These are phyloP conservation scores for Cyclotella kingstonii DNA, from an alignment of 108 stramenopile species.

Conservation along the genomic window DNA sequence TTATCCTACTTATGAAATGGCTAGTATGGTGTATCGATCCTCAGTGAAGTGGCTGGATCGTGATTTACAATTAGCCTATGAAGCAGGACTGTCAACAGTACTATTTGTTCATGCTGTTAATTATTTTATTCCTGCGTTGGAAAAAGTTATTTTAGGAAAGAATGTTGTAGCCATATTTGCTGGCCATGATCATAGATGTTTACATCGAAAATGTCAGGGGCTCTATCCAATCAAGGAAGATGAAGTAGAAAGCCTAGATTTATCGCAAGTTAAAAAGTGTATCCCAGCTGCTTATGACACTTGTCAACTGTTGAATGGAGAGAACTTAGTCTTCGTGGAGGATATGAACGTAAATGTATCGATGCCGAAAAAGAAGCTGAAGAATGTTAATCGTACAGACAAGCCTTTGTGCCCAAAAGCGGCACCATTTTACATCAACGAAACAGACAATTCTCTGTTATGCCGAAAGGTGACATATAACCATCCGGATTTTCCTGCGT, in stretches of 20 bases:
- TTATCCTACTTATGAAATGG: slow-evolving; percentile 49
- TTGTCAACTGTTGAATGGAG: slow-evolving; percentile 33
- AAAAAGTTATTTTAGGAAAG: slow-evolving; percentile 37
- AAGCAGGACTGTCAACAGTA: slow-evolving; percentile 29
- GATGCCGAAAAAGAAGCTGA: slow-evolving; percentile 27
- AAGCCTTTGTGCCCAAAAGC: slow-evolving; percentile 40
- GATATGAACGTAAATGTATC: slow-evolving; percentile 17
- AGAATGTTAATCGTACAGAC: slow-evolving; percentile 28
- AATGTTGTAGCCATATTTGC: slow-evolving; percentile 43
- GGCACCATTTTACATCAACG: slow-evolving; percentile 36
- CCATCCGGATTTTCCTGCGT: slow-evolving; percentile 36
- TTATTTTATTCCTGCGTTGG: slow-evolving; percentile 40
- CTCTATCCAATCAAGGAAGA: slow-evolving; percentile 36
- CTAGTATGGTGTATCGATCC: slow-evolving; percentile 27
- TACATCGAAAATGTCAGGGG: slow-evolving; percentile 35
- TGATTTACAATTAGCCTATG: slow-evolving; percentile 36
- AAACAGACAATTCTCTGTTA: slow-evolving; percentile 40
- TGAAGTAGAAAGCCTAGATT: slow-evolving; percentile 25
- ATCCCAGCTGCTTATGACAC: slow-evolving; percentile 42
- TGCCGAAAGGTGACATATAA: slow-evolving; percentile 36
- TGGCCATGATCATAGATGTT: slow-evolving; percentile 44
- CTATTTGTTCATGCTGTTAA: slow-evolving; percentile 42
- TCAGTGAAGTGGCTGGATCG: slow-evolving; percentile 43
- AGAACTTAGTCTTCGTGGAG: slow-evolving; percentile 29
- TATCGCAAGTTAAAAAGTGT: slow-evolving; percentile 19